These are phyloP conservation scores for Schizopora paradoxa DNA, from an alignment of 1,284 basidiomycete species.

Conservation along the genomic window DNA sequence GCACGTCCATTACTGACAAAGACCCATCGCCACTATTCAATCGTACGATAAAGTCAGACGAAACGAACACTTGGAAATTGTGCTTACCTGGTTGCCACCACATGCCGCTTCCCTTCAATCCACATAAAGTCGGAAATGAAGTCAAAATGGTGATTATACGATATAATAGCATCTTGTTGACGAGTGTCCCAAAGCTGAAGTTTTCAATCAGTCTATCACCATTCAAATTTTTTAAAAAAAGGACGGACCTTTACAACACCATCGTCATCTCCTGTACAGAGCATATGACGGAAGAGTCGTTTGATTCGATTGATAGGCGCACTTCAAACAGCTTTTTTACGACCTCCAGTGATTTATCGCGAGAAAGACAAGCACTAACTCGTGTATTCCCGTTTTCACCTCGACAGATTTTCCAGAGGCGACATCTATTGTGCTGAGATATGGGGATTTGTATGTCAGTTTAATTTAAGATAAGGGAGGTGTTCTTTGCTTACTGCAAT, in stretches of 20 bases:
- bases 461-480: neutral
- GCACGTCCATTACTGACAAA: constrained; percentile 84
- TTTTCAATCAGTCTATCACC: neutral
- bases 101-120: constrained; percentile 78
- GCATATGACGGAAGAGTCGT: constrained; percentile 58
- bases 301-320: constrained; percentile 82
- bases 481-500: constrained; percentile 59
- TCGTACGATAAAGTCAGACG: neutral
- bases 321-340: constrained; percentile 45
- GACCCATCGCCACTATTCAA: constrained; percentile 82
- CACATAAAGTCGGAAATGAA: constrained; percentile 94
- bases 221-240: neutral
- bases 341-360: constrained; percentile 17
- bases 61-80: constrained; percentile 8
- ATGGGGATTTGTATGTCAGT: neutral
- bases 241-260: constrained; percentile 79
- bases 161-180: constrained; percentile 53
- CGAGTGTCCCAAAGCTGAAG: constrained; percentile 85
- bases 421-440: constrained; percentile 61
- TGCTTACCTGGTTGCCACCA: constrained; percentile 77
- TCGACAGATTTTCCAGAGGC: constrained; percentile 58
- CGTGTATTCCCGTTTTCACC: constrained; percentile 65
- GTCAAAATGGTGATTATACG: constrained; percentile 88
- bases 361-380: constrained; percentile 48
- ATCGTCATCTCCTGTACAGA: constrained; percentile 90